A percentile compares a stretch with the other conserved stretches of the same genome.
Evolutionary conservation across 495 filamentous ascomycete genomes (phyloP).

Genomic region (Daldinia childiae): DNA sequence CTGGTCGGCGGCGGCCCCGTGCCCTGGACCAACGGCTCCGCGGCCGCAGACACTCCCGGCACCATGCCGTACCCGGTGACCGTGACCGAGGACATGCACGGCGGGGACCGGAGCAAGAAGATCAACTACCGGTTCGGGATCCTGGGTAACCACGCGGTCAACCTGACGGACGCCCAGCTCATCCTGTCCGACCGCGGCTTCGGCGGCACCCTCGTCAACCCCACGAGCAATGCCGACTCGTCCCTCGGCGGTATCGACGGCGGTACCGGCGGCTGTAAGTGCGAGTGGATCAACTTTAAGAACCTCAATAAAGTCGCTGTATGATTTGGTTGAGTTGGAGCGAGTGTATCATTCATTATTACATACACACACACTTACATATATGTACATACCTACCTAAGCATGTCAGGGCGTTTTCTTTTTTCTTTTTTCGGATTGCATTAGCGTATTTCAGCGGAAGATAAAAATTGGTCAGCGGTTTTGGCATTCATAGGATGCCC

Average conservation of each 20-base stretch:
- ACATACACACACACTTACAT: not conserved
- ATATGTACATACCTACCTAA: not conserved
- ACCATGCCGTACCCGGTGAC: slow-evolving; percentile 89
- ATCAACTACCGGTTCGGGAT: slow-evolving; percentile 76
- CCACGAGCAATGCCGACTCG: slow-evolving; percentile 49
- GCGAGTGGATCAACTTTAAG: slow-evolving; percentile 76
- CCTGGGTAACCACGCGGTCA: slow-evolving; percentile 61
- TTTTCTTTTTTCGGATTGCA: not conserved
- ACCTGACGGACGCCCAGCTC: slow-evolving; percentile 61
- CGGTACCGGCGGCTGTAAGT: slow-evolving; percentile 77
- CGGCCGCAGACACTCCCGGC: slow-evolving; percentile 62
- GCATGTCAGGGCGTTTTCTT: slow-evolving; percentile 2
- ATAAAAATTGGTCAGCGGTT: slow-evolving; percentile 2
- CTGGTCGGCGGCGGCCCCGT: slow-evolving; percentile 47
- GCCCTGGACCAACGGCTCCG: slow-evolving; percentile 33
- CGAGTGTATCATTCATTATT: not conserved
- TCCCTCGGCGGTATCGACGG: slow-evolving; percentile 71
- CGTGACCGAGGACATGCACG: slow-evolving; percentile 82
- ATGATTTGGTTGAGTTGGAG: not conserved
- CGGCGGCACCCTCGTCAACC: slow-evolving; percentile 64
- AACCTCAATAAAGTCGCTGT: slow-evolving; percentile 5
- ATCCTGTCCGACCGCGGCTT: slow-evolving; percentile 67
- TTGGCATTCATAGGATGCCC: not conserved
- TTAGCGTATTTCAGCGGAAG: not conserved
- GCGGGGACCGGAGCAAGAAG: slow-evolving; percentile 70